Evolutionary conservation across 2,329 filamentous ascomycete genomes (phyloP), one percentile per base, ranked within the genome.

Genomic region (Phyllosticta paracitricarpa): DNA sequence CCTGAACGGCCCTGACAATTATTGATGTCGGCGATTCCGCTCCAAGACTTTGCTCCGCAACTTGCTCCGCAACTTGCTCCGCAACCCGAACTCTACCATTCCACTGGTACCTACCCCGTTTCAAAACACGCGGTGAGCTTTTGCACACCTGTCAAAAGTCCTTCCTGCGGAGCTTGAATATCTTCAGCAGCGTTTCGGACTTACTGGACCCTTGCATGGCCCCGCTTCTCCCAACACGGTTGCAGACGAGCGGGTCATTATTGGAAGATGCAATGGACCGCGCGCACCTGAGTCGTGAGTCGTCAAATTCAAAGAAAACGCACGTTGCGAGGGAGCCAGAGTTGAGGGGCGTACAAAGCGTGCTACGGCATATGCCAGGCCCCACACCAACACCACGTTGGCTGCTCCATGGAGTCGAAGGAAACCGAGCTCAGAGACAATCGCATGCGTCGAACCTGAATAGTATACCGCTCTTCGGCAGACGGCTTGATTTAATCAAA

Each of bases 81-180:
- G 17, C 51, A 14, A 14, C 19, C 10, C 28, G 35, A 19, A 1
- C 17, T 48, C 7, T 56, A 35, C 24, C 53, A 19, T 60, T 33
- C 33, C 51, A n/a, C 19, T 35, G 8, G 52, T 54, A 26, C 12
- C 58, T 28, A 30, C 28, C 52, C 24, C 51, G 30, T 51, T 40
- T 60, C 53, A 53, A 55, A 58, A 56, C 26, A 55, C 52, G 52
- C 33, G n/a, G 52, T 54, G 52, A 51, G 58, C 52, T 51, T 25
- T 54, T 22, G 30, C 28, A 58, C 28, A 25, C 58, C 58, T 33
- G 58, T 17, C 58, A 52, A 28, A 53, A 30, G 52, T 30, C 40
- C 22, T 54, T 54, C 58, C 56, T 61, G 58, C 58, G 51, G 33
- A n/a, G 56, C 40, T 35, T 61, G 58, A 56, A 61, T 56, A 61